Percentiles rank a stretch among this genome's conserved stretches.
phyloP scores from a whole-genome alignment of 1,284 basidiomycete genomes.

The Cystobasidium slooffiae region DNA sequence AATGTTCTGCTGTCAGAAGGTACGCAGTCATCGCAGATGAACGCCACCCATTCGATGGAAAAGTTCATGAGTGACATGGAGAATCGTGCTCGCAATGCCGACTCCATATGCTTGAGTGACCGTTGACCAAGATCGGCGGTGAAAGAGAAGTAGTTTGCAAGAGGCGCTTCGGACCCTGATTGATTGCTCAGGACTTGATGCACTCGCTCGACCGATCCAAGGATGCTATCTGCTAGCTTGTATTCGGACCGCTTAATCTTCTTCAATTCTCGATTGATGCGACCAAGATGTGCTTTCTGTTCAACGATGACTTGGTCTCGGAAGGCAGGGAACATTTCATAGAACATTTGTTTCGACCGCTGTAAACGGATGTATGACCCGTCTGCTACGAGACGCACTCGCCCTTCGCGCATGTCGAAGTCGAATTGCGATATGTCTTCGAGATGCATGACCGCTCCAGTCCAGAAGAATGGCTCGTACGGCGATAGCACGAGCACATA shows the following conservation, averaged over 20 bases:
- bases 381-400: conserved; percentile 83
- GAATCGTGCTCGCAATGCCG: conserved; percentile 71
- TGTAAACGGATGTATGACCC: conserved; percentile 77
- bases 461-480: conserved; percentile 88
- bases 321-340: conserved; percentile 65
- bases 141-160: conserved; percentile 95
- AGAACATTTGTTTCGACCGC: conserved; percentile 77
- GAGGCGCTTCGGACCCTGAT: conserved; percentile 74
- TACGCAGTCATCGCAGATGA: conserved; percentile 98
- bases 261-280: conserved; percentile 84
- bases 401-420: conserved; percentile 77
- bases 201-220: conserved; percentile 84
- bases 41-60: conserved; percentile 95
- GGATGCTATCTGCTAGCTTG: conserved; percentile 88
- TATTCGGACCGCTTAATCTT: conserved; percentile 89
- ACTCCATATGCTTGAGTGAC: conserved; percentile 84
- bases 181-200: conserved; percentile 59
- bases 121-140: conserved; percentile 89
- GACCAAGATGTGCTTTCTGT: conserved; percentile 87
- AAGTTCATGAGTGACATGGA: conserved; percentile 80
- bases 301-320: conserved; percentile 70
- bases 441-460: conserved; percentile 76
- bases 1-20: conserved; percentile 96
- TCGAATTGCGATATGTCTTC: conserved; percentile 71
- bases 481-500: conserved; percentile 91